These are phyloP conservation scores for Ophiostoma perfectum DNA, from an alignment of 2,329 filamentous ascomycete species.

Conservation along the genomic window DNA sequence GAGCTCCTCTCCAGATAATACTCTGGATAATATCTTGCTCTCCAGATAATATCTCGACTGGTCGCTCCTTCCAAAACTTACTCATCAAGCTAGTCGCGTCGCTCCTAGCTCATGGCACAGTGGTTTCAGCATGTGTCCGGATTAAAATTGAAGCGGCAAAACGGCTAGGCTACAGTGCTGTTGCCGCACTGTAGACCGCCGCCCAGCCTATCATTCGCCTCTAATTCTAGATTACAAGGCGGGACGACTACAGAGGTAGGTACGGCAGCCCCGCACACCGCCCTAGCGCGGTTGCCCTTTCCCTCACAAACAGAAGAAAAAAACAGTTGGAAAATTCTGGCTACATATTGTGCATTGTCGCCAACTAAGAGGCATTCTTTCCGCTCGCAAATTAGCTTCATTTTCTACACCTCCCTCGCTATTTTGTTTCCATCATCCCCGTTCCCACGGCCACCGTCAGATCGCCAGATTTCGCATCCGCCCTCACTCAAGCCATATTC, in stretches of 20 bases:
- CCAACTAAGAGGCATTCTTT: constrained; percentile 7
- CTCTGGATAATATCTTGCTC: too few relatives aligned
- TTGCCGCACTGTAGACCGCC: background rate
- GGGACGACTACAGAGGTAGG: background rate
- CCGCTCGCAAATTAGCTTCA: constrained; percentile 14
- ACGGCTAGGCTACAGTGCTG: constrained; percentile 4
- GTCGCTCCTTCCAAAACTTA: background rate
- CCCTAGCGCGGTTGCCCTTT: constrained; percentile 26
- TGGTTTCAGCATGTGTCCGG: background rate
- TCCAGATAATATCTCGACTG: too few relatives aligned
- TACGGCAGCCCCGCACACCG: constrained; percentile 23
- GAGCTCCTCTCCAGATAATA: too few relatives aligned
- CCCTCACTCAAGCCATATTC: background rate
- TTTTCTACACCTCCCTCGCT: constrained; percentile 13
- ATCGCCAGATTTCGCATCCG: constrained; percentile 1
- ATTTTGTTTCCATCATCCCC: constrained; percentile 3
- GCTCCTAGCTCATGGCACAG: background rate
- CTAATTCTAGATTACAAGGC: constrained; percentile 22
- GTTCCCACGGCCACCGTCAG: constrained; percentile 4
- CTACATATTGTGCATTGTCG: constrained; percentile 23
- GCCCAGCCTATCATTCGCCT: constrained; percentile 23
- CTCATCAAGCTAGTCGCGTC: too few relatives aligned
- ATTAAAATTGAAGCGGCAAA: constrained; percentile 7
- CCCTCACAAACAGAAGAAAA: constrained; percentile 23
- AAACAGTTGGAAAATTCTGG: constrained; percentile 19